A percentile compares a stretch with the other conserved stretches of the same genome.
Conservation (phyloP, 2,329 filamentous ascomycete species). For the Fusarium sp. region DNA sequence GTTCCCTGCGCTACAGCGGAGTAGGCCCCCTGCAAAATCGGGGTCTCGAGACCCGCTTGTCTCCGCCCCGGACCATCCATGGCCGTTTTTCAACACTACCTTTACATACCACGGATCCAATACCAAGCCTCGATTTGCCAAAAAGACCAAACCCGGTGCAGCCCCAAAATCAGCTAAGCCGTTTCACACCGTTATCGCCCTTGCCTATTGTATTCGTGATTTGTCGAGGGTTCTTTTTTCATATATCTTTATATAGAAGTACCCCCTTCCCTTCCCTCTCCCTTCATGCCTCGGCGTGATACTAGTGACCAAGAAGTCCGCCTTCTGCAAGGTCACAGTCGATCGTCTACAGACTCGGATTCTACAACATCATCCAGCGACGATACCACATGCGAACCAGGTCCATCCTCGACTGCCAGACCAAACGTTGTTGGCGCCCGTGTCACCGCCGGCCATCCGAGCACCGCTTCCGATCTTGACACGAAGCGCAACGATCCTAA, state of each 20-base stretch:
- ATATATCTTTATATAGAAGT: not conserved
- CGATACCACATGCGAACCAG: slow-evolving; percentile 43
- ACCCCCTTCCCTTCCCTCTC: not conserved
- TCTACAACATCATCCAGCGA: slow-evolving; percentile 33
- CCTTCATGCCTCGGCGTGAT: slow-evolving; percentile 37
- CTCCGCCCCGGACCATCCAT: slow-evolving; percentile 28
- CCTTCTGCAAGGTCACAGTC: slow-evolving; percentile 32
- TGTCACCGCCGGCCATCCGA: slow-evolving; percentile 39
- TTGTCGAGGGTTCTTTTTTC: slow-evolving; percentile 13
- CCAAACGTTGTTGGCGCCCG: slow-evolving; percentile 40
- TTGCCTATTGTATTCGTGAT: slow-evolving; percentile 1
- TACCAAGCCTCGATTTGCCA: slow-evolving; percentile 31
- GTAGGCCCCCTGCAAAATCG: slow-evolving; percentile 27
- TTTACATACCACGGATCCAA: slow-evolving; percentile 29
- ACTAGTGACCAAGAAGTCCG: slow-evolving; percentile 36
- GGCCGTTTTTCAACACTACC: slow-evolving; percentile 38
- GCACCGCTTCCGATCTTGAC: slow-evolving; percentile 43
- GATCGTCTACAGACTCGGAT: slow-evolving; percentile 21
- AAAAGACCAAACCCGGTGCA: slow-evolving; percentile 28
- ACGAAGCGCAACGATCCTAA: slow-evolving; percentile 46
- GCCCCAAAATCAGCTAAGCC: slow-evolving; percentile 22
- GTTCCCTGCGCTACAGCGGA: slow-evolving; percentile 29
- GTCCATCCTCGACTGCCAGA: slow-evolving; percentile 32
- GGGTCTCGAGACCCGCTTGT: slow-evolving; percentile 37
- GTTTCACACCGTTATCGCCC: slow-evolving; percentile 20